Evolutionary conservation across 75 land plant genomes (phyloP).

Genomic region (Chamaecyparis obtusa): DNA sequence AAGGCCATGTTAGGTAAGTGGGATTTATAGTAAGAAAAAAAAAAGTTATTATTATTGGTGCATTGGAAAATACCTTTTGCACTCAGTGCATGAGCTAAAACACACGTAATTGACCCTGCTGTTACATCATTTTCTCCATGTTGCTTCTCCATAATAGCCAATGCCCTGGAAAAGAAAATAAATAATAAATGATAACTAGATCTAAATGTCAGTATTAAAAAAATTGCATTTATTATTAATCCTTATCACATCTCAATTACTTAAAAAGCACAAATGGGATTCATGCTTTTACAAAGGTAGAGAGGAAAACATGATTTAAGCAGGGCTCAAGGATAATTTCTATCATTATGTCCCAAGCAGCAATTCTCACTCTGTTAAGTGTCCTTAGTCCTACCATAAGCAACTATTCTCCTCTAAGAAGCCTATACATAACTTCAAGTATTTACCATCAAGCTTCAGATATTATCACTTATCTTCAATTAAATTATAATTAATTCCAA

Average conservation of each 20-base stretch:
- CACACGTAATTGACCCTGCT: conserved; percentile 72
- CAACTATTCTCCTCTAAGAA: not conserved
- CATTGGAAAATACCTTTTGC: conserved; percentile 48
- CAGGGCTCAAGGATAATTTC: not conserved
- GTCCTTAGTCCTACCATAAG: not conserved
- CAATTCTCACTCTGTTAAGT: not conserved
- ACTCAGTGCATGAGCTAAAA: conserved; percentile 64
- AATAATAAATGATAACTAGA: conserved; percentile 5
- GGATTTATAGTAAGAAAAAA: not conserved
- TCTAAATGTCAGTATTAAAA: not conserved
- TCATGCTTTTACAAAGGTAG: not conserved
- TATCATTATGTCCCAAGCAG: not conserved
- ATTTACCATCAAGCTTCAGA: not conserved
- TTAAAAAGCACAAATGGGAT: not conserved
- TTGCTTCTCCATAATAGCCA: conserved; percentile 42
- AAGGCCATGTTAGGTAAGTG: not conserved
- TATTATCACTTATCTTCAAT: not conserved
- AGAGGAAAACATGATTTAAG: not conserved
- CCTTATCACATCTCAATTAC: not conserved
- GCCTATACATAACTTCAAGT: not conserved
- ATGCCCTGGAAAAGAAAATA: conserved; percentile 45
- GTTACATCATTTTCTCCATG: conserved; percentile 74
- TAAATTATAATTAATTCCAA: not conserved
- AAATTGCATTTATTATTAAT: not conserved
- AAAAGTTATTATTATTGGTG: not conserved